Evolutionary conservation across 2,329 filamentous ascomycete species (phyloP).

Genomic region (Diaporthe sp.): DNA sequence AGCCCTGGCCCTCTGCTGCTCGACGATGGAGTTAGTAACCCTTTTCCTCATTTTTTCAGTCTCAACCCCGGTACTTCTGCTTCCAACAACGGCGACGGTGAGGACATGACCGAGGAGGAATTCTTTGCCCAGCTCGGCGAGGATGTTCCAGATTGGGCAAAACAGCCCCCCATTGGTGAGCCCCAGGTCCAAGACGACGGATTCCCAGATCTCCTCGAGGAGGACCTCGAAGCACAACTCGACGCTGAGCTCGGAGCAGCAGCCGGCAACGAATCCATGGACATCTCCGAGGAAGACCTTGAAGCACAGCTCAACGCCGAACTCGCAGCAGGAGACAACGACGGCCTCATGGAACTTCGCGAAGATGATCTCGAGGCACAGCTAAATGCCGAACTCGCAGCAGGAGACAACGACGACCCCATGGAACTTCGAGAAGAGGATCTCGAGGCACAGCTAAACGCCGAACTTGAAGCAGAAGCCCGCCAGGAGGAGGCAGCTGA

Average conservation of each 20-base stretch:
- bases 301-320: slow-evolving; percentile 9
- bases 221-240: neutral
- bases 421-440: neutral
- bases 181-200: neutral
- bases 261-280: neutral
- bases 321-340: neutral
- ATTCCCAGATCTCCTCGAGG: neutral
- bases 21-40: slow-evolving; percentile 5
- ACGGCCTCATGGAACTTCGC: neutral
- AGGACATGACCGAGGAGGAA: slow-evolving; percentile 15
- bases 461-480: slow-evolving; percentile 5
- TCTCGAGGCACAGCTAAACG: neutral
- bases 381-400: too few species aligned
- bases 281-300: neutral
- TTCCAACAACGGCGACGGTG: neutral
- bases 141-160: neutral
- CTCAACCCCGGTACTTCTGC: neutral
- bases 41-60: neutral
- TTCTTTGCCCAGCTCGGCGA: slow-evolving; percentile 9
- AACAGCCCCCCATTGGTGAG: neutral
- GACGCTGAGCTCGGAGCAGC: neutral
- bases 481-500: neutral
- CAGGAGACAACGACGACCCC: too few species aligned
- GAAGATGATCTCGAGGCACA: neutral
- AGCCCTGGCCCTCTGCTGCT: slow-evolving; percentile 13